A percentile compares a stretch with the other conserved stretches of the same genome.
phyloP scores from a whole-genome alignment of 169 alveolate species.

The Fabrea salina region DNA sequence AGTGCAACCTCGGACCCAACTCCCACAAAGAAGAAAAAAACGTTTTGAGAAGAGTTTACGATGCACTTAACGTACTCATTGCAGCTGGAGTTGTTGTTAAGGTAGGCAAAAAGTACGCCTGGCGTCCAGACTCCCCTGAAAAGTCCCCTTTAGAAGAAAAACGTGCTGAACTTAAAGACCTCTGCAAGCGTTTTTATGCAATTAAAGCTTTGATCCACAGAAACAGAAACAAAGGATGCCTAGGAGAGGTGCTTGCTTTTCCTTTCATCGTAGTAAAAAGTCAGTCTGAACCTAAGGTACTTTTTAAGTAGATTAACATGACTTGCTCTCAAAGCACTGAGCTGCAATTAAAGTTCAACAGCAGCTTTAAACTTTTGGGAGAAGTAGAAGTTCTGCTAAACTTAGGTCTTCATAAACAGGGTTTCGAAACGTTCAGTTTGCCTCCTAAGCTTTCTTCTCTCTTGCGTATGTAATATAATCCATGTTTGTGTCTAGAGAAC shows the following conservation, averaged over 20 bases:
- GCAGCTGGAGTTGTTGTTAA: constrained; percentile 65
- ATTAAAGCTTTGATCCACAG: not conserved
- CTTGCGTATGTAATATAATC: too few species aligned
- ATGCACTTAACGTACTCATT: constrained; percentile 81
- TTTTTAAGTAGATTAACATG: too few species aligned
- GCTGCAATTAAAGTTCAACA: too few species aligned
- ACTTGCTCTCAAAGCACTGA: too few species aligned
- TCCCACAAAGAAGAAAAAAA: constrained; percentile 72
- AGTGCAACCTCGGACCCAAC: constrained; percentile 3
- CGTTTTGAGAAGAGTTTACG: constrained; percentile 84
- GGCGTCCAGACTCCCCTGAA: too few species aligned
- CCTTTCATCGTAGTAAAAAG: constrained; percentile 14
- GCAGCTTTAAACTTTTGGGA: too few species aligned
- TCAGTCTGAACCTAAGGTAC: too few species aligned
- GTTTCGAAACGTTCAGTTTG: too few species aligned
- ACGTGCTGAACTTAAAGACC: not conserved
- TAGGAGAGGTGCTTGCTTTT: not conserved
- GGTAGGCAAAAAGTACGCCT: constrained; percentile 43
- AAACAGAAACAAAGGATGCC: not conserved
- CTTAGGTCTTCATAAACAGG: too few species aligned
- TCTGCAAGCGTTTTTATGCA: not conserved
- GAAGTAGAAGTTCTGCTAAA: too few species aligned
- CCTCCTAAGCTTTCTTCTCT: too few species aligned
- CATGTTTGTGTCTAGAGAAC: too few species aligned
- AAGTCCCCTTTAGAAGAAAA: not conserved